Conservation (phyloP, 1,284 basidiomycete genomes). For the Pseudozyma flocculosa region DNA sequence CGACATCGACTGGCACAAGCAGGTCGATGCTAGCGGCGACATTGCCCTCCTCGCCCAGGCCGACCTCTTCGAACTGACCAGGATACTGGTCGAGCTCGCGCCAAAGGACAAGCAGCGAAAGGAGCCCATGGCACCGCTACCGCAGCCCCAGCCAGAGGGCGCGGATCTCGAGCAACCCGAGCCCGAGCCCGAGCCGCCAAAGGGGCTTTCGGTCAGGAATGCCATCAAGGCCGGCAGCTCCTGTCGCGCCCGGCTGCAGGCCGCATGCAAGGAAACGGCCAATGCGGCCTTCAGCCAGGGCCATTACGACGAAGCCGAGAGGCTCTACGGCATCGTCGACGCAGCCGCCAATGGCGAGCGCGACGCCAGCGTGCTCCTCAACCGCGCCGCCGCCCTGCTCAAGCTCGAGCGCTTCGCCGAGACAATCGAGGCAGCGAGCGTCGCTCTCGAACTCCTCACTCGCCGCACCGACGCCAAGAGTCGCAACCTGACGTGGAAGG, state of each 20-base stretch:
- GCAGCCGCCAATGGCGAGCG: neutral
- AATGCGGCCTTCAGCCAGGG: neutral
- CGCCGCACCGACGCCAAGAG: neutral
- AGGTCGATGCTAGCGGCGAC: constrained; percentile 8
- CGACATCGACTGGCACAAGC: constrained; percentile 13
- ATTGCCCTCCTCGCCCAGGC: constrained; percentile 1
- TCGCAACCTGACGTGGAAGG: neutral
- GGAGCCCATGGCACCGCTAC: neutral
- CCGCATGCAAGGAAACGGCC: neutral
- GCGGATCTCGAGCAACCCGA: neutral
- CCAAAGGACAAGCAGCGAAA: neutral
- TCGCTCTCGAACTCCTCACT: neutral
- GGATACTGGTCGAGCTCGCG: neutral
- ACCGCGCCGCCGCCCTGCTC: neutral
- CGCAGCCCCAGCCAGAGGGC: neutral
- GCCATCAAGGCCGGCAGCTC: neutral
- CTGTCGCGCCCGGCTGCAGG: neutral
- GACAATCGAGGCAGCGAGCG: neutral
- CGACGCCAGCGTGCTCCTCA: neutral
- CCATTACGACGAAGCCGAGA: neutral
- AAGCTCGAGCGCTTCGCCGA: neutral
- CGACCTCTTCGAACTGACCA: neutral
- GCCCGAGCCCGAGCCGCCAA: neutral
- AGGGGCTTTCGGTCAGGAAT: neutral
- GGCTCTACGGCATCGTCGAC: neutral